Evolutionary conservation across 2,329 filamentous ascomycete species (phyloP).

Genomic region (Chaetomium sp.): DNA sequence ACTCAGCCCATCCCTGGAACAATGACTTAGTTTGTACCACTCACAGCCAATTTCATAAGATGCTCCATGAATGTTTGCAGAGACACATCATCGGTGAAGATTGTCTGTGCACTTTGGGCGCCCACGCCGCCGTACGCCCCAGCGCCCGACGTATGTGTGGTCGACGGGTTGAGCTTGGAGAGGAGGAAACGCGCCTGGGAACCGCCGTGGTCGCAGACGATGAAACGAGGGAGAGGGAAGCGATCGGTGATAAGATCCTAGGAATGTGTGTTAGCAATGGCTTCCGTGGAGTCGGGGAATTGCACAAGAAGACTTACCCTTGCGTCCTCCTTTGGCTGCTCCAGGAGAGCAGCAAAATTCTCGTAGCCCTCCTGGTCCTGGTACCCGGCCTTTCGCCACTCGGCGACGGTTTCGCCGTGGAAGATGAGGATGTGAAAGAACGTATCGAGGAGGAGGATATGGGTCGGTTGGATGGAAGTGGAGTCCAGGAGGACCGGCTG

Average conservation of each 20-base stretch:
- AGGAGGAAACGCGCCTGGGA: slow-evolving; percentile 96
- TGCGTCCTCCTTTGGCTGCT: slow-evolving; percentile 94
- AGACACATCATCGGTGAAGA: slow-evolving; percentile 97
- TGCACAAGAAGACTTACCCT: slow-evolving; percentile 53
- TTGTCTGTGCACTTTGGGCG: slow-evolving; percentile 84
- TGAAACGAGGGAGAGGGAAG: slow-evolving; percentile 96
- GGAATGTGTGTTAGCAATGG: not conserved
- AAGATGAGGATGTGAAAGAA: slow-evolving; percentile 99
- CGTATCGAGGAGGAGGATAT: slow-evolving; percentile 89
- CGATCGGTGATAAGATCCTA: slow-evolving; percentile 94
- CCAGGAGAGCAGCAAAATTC: slow-evolving; percentile 81
- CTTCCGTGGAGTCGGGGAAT: not conserved
- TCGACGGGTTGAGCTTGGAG: slow-evolving; percentile 95
- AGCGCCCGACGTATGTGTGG: slow-evolving; percentile 86
- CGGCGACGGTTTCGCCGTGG: slow-evolving; percentile 94
- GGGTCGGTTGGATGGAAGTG: slow-evolving; percentile 89
- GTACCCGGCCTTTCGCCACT: slow-evolving; percentile 97
- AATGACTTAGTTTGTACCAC: slow-evolving; percentile 48
- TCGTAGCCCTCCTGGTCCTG: slow-evolving; percentile 98
- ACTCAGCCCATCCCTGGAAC: not conserved
- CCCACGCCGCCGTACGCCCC: slow-evolving; percentile 85
- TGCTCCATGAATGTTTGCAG: slow-evolving; percentile 99
- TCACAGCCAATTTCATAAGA: slow-evolving; percentile 84
- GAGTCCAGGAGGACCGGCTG: slow-evolving; percentile 94
- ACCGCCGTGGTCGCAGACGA: slow-evolving; percentile 96